phyloP scores from a whole-genome alignment of 805 yeast species.

The Danielia reshetovae region DNA sequence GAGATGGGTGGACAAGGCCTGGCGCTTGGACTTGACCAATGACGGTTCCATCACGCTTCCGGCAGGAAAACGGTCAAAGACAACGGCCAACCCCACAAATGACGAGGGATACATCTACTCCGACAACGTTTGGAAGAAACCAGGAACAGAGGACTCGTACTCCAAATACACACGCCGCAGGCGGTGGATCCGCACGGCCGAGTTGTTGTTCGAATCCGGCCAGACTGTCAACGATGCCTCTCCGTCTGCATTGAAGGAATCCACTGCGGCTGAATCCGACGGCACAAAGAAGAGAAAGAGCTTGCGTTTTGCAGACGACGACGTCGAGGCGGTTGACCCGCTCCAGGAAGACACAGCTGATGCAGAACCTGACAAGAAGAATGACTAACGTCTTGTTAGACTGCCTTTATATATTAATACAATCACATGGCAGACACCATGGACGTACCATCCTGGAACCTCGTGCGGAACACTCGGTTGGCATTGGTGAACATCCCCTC shows the following conservation, averaged over 20 bases:
- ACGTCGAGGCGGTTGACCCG: slow-evolving; percentile 3
- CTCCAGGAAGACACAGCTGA: slow-evolving; percentile 6
- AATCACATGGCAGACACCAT: slow-evolving; percentile 69
- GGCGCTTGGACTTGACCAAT: slow-evolving; percentile 87
- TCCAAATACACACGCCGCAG: slow-evolving; percentile 91
- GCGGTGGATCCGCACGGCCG: slow-evolving; percentile 95
- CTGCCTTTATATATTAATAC: too few species aligned
- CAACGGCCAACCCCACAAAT: slow-evolving; percentile 64
- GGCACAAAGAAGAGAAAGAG: slow-evolving; percentile 33
- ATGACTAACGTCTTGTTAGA: too few species aligned
- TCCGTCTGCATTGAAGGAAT: slow-evolving; percentile 1
- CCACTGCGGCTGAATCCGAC: neutral
- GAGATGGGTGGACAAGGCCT: slow-evolving; percentile 92
- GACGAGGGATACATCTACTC: slow-evolving; percentile 87
- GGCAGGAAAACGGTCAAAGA: slow-evolving; percentile 49
- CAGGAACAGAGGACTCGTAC: slow-evolving; percentile 81
- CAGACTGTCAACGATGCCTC: slow-evolving; percentile 3
- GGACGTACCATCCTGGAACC: slow-evolving; percentile 96
- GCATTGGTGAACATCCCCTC: slow-evolving; percentile 99
- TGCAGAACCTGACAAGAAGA: too few species aligned
- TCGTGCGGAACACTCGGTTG: slow-evolving; percentile 84
- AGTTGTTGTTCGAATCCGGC: slow-evolving; percentile 47
- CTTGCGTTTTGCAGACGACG: slow-evolving; percentile 40
- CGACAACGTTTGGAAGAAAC: slow-evolving; percentile 93
- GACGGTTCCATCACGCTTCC: slow-evolving; percentile 79